Evolutionary conservation across 192 early-diverging fungal species (phyloP).

Genomic region (Entophlyctis helioformis): DNA sequence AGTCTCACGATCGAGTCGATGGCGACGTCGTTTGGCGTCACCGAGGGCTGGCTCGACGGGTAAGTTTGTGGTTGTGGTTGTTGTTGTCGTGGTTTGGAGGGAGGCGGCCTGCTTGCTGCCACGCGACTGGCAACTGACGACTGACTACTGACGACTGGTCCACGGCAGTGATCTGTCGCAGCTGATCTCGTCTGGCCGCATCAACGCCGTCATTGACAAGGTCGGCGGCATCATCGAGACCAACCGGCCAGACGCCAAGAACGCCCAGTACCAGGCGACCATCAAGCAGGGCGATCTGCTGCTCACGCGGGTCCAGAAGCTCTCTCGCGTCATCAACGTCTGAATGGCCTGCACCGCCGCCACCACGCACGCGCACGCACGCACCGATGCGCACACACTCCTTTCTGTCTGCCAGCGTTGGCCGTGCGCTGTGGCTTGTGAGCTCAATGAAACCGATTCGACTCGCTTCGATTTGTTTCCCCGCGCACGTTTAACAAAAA

Average conservation of each 20-base stretch:
- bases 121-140: too few species aligned
- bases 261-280: conserved; percentile 91
- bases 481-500: too few species aligned
- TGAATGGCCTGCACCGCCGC: too few species aligned
- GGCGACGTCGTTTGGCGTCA: conserved; percentile 94
- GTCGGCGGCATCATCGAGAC: conserved; percentile 95
- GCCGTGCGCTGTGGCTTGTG: too few species aligned
- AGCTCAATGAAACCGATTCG: too few species aligned
- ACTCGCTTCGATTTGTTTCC: too few species aligned
- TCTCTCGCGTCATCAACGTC: conserved; percentile 60
- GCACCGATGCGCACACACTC: too few species aligned
- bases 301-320: conserved; percentile 91
- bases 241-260: conserved; percentile 96
- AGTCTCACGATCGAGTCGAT: conserved; percentile 89
- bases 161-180: conserved; percentile 75
- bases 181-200: conserved; percentile 88
- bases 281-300: conserved; percentile 96
- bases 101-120: too few species aligned
- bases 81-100: too few species aligned
- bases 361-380: too few species aligned
- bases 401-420: too few species aligned
- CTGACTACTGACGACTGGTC: not conserved
- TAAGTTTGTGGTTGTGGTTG: too few species aligned
- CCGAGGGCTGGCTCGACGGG: conserved; percentile 87
- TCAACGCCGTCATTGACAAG: conserved; percentile 99